Evolutionary conservation across 768 basidiomycete genomes (phyloP).

Genomic region (Pholiota molesta): DNA sequence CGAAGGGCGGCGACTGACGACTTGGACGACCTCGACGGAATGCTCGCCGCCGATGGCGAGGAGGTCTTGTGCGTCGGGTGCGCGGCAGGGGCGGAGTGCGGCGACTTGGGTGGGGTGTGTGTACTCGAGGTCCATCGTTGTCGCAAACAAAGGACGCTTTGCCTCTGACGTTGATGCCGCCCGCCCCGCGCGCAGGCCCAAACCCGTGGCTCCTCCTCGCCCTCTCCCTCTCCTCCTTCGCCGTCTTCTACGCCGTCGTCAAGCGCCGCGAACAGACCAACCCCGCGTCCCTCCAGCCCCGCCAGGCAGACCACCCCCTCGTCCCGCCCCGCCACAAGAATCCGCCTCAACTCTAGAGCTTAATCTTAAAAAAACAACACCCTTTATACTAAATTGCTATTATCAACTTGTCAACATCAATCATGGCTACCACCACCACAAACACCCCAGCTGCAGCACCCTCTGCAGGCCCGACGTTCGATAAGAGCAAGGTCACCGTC

Average conservation of each 20-base stretch:
- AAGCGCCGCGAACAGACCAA: constrained; percentile 57
- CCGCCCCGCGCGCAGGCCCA: constrained; percentile 43
- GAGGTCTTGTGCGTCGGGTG: constrained; percentile 67
- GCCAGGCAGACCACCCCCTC: constrained; percentile 67
- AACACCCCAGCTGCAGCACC: constrained; percentile 3
- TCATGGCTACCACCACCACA: constrained; percentile 1
- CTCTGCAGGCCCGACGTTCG: constrained; percentile 51
- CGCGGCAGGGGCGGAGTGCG: constrained; percentile 63
- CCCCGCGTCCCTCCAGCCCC: constrained; percentile 63
- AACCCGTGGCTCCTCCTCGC: constrained; percentile 67
- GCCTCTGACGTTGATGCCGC: constrained; percentile 21
- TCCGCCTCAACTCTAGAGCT: background rate
- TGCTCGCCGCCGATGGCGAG: constrained; percentile 76
- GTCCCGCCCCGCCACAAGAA: constrained; percentile 59
- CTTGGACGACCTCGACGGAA: constrained; percentile 67
- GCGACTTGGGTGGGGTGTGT: constrained; percentile 63
- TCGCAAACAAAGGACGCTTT: constrained; percentile 3
- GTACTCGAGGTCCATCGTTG: constrained; percentile 59
- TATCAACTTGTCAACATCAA: background rate
- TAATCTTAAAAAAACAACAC: background rate
- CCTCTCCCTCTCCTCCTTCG: constrained; percentile 58
- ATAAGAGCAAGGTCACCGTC: constrained; percentile 76
- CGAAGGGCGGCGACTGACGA: constrained; percentile 44
- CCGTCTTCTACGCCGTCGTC: constrained; percentile 56
- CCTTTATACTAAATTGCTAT: too few relatives aligned